phyloP scores from a whole-genome alignment of 305 asterid genomes.

The Fraxinus albicans region DNA sequence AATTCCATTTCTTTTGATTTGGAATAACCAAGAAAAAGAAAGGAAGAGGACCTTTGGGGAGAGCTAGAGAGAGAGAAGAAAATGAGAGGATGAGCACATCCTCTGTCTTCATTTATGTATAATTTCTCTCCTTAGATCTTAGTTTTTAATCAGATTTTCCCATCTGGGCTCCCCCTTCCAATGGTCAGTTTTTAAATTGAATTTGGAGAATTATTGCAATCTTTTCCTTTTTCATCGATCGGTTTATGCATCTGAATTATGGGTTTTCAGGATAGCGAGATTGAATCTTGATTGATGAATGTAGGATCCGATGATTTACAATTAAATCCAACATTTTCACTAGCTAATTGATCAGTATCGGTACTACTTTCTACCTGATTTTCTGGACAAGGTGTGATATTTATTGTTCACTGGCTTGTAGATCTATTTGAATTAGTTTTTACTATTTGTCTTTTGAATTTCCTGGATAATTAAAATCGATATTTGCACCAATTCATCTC shows the following conservation, averaged over 20 bases:
- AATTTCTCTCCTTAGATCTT: slow-evolving; percentile 52
- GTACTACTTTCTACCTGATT: slow-evolving; percentile 40
- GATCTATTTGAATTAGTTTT: slow-evolving; percentile 35
- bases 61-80: slow-evolving; percentile 30
- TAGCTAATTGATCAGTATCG: slow-evolving; percentile 35
- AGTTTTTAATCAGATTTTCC: slow-evolving; percentile 30
- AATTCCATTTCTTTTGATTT: slow-evolving; percentile 40
- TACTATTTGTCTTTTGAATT: slow-evolving; percentile 13
- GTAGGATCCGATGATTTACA: slow-evolving; percentile 46
- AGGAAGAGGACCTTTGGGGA: slow-evolving; percentile 31
- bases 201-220: background rate
- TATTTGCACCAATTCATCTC: background rate
- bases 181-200: slow-evolving; percentile 34
- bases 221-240: slow-evolving; percentile 11
- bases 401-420: slow-evolving; percentile 22
- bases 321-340: slow-evolving; percentile 38
- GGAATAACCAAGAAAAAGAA: slow-evolving; percentile 49
- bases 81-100: slow-evolving; percentile 55
- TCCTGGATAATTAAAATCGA: background rate
- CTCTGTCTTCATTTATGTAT: slow-evolving; percentile 42
- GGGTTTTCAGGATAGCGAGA: slow-evolving; percentile 34
- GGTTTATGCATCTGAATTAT: slow-evolving; percentile 40
- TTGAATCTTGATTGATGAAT: slow-evolving; percentile 43
- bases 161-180: slow-evolving; percentile 41
- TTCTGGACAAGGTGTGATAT: slow-evolving; percentile 45